phyloP scores from a whole-genome alignment of 1,284 basidiomycete genomes.

The Chondrostereum purpureum region DNA sequence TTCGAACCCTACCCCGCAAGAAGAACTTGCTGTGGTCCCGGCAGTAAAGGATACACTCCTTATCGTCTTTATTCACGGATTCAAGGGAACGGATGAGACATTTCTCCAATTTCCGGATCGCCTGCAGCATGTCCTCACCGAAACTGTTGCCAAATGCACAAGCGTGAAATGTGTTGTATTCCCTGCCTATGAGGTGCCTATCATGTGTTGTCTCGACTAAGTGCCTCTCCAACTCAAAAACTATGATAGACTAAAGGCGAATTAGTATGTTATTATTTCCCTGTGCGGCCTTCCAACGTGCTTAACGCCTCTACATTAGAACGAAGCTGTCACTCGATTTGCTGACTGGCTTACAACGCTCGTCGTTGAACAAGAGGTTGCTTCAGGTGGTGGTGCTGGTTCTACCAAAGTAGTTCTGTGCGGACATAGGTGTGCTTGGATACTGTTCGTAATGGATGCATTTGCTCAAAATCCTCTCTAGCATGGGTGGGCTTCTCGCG shows the following conservation, averaged over 20 bases:
- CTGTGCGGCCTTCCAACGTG: slow-evolving; percentile 6
- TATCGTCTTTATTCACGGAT: slow-evolving; percentile 64
- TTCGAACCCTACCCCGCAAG: too few relatives aligned
- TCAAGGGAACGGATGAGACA: slow-evolving; percentile 68
- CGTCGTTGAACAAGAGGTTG: slow-evolving; percentile 74
- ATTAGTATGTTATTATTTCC: slow-evolving; percentile 49
- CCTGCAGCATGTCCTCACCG: slow-evolving; percentile 68
- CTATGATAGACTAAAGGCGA: slow-evolving; percentile 71
- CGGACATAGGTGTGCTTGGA: slow-evolving; percentile 71
- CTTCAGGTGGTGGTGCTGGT: slow-evolving; percentile 66
- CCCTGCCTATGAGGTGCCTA: slow-evolving; percentile 85
- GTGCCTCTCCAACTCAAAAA: background rate
- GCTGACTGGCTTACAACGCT: slow-evolving; percentile 85
- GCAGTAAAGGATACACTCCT: slow-evolving; percentile 36
- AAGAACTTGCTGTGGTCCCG: background rate
- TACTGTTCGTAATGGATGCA: slow-evolving; percentile 1
- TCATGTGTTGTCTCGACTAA: slow-evolving; percentile 15
- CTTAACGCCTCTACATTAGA: slow-evolving; percentile 33
- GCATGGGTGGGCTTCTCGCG: slow-evolving; percentile 87
- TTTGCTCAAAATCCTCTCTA: slow-evolving; percentile 30
- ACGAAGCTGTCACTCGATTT: slow-evolving; percentile 75
- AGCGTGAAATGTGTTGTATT: slow-evolving; percentile 75
- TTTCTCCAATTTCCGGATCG: slow-evolving; percentile 74
- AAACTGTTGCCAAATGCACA: slow-evolving; percentile 41
- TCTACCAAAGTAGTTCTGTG: slow-evolving; percentile 81